Evolutionary conservation across 768 basidiomycete genomes (phyloP), one percentile per base, ranked within the genome.

Genomic region (Myochromella boudieri): DNA sequence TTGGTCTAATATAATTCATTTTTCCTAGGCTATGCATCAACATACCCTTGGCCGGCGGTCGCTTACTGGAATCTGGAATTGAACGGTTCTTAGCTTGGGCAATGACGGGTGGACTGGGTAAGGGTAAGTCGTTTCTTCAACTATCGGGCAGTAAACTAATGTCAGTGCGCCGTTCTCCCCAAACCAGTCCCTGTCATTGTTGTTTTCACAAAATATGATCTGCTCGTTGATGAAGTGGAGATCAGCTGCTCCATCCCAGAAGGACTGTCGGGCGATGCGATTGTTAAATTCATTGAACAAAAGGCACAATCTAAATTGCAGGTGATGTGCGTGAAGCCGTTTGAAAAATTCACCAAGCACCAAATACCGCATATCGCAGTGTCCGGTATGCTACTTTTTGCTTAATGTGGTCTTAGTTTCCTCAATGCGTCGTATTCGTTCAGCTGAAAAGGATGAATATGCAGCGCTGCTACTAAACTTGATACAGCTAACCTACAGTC

Each of bases 151-250:
- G n/a, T n/a, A n/a, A n/a, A n/a, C n/a, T n/a, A n/a, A n/a, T n/a
- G n/a, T n/a, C n/a, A n/a, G n/a, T n/a, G n/a, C n/a, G n/a, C n/a
- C n/a, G n/a, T n/a, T n/a, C n/a, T n/a, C n/a, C n/a, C n/a, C n/a
- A 10, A 21, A 11, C 14, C 14, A 67, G 64, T 66, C 1, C 67
- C 67, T 15, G 48, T 67, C 26, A 57, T 68, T 21, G 59, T 58
- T 14, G 60, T 68, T 1, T 68, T 68, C 49, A 68, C 67, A 5
- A 62, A 68, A 44, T 68, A 58, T 47, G 67, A 68, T 24, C n/a
- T n/a, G 1, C 42, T 43, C 5, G 20, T 37, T 12, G 20, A 3
- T 15, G 17, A 11, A 2, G n/a, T 24, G 31, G 17, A 3, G 24
- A 8, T 42, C n/a, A 42, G 18, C 5, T 21, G 15, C 7, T 21